Evolutionary conservation across 164 flowering plant genomes (phyloP).

Genomic region (Macadamia integrifolia): DNA sequence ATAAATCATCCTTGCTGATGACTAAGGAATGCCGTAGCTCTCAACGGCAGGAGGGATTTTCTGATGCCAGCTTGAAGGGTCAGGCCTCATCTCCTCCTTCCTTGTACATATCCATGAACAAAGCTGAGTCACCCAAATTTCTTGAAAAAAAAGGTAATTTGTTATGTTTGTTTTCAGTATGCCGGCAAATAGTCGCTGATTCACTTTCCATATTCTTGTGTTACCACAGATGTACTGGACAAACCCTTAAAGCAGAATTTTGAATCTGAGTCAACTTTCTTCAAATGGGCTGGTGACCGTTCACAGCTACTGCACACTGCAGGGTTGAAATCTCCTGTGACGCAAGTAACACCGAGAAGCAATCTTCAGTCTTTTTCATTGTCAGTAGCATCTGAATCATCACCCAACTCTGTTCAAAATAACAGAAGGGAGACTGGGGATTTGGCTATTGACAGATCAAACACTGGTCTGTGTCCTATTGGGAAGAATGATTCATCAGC

Average conservation of each 20-base stretch:
- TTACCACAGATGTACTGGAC: constrained; percentile 30
- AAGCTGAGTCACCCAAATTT: constrained; percentile 22
- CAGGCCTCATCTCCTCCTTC: constrained; percentile 20
- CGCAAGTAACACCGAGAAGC: constrained; percentile 13
- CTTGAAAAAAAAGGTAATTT: constrained; percentile 12
- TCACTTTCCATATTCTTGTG: background rate
- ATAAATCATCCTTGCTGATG: constrained; percentile 23
- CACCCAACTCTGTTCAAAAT: constrained; percentile 12
- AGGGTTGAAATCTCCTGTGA: constrained; percentile 18
- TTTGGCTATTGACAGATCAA: constrained; percentile 20
- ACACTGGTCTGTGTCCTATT: constrained; percentile 8
- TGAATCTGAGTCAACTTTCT: constrained; percentile 22
- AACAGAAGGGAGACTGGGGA: constrained; percentile 11
- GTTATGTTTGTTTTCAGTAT: background rate
- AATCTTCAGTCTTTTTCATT: constrained; percentile 13
- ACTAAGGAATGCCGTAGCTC: constrained; percentile 21
- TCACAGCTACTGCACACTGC: constrained; percentile 20
- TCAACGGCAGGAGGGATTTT: constrained; percentile 21
- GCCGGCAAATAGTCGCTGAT: background rate
- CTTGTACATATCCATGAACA: constrained; percentile 13
- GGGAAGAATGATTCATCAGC: constrained; percentile 14
- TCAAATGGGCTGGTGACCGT: constrained; percentile 28
- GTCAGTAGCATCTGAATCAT: constrained; percentile 10
- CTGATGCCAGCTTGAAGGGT: constrained; percentile 13
- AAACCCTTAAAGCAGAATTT: constrained; percentile 21